Base-by-base conservation (phyloP, 345 rosid genomes). In the Gossypium sturtianum region DNA sequence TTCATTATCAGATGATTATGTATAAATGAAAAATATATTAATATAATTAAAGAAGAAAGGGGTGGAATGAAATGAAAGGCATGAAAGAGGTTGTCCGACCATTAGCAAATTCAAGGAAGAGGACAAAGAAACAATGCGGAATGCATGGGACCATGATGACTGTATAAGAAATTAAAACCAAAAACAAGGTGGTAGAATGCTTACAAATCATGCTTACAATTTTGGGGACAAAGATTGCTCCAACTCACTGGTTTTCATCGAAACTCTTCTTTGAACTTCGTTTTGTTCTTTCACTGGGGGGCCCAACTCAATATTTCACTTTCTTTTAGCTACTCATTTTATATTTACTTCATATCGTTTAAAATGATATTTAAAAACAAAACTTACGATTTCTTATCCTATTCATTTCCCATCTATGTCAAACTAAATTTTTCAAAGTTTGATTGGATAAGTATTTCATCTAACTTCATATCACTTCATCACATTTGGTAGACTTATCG, bases 91-190 rank as follows among this genome's bases (percentile, higher is more conserved):
- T 16, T 43, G 41, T 4, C 41, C 41, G 41, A 34, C 41, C 41
- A 34, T 34, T 34, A 58, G 74, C 63, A 56, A 25, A 3, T 48
- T 34, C 63, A 56, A 71, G 52, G 19, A 53, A 71, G 17, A 71
- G 51, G 63, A 71, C 65, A 20, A 57, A 15, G 54, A 51, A 51
- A 16, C 54, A 51, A 16, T 51, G 54, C 54, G 17, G 38, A 22
- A 71, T 71, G 65, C 53, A 56, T 56, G 54, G 51, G 74, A 20
- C 51, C 44, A 19, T 19, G 20, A 7, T 71, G 74, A 57, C 74
- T 3, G 53, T 43, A 17, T 17, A 23, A 41, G 61, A 57, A 71
- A 54, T 56, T 11, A 38, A 71, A 43, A 57, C 43, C 27, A 10
- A 48, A 51, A 12, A 51, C 17, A 51, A 4, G 15, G 54, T 49